phyloP scores from a whole-genome alignment of 441 rosid species.

The Corymbia citriodora region DNA sequence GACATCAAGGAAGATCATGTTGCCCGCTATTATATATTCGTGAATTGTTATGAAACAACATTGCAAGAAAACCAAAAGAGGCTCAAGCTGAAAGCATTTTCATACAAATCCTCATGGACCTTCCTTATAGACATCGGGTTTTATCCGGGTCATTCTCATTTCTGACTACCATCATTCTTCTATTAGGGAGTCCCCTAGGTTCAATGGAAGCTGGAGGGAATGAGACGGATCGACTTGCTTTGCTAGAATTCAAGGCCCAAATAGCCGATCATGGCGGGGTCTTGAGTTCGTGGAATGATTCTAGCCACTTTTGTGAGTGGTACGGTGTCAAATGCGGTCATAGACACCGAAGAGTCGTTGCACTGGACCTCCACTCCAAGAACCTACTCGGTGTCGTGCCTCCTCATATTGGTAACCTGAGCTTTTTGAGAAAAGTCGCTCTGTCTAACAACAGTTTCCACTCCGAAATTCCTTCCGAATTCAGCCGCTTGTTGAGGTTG shows the following conservation, averaged over 20 bases:
- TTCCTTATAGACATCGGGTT: no score
- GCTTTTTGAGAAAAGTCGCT: neutral
- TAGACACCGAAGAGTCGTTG: neutral
- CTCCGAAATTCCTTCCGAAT: neutral
- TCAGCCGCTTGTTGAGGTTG: neutral
- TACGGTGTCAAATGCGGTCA: fast-evolving
- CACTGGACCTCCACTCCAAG: neutral
- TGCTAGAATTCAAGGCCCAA: neutral
- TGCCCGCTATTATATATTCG: no score
- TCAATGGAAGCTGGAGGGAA: neutral
- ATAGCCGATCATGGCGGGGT: fast-evolving
- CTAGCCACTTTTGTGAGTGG: neutral
- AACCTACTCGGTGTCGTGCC: fast-evolving
- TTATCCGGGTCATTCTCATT: neutral
- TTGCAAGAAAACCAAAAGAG: neutral
- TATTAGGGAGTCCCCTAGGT: neutral
- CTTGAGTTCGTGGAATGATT: neutral
- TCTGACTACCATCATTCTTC: neutral
- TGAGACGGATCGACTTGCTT: neutral
- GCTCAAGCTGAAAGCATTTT: no score
- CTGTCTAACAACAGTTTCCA: fast-evolving
- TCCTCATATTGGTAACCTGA: neutral
- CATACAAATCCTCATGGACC: neutral
- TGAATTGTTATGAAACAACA: no score
- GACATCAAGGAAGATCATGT: no score